Base-by-base conservation (phyloP, 106 monocot genomes). In the Chionographis japonica region DNA sequence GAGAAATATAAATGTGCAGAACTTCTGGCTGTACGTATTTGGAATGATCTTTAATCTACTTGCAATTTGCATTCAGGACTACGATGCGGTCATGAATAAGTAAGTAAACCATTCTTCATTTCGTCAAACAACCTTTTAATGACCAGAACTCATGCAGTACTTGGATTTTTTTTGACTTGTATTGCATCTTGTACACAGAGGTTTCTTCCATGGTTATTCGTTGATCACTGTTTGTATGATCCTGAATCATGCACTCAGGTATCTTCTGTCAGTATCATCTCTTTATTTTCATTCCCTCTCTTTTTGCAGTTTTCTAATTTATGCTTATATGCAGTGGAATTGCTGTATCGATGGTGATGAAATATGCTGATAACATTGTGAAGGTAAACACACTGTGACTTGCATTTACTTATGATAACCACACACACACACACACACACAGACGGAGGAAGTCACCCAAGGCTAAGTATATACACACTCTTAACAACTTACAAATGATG, bases 301-400 rank as follows among this genome's bases (percentile, higher is more conserved):
- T 46, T 46, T 46, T 46, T 46, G 27, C 46, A 5, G 46, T 46
- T 10, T 2, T 10, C 9, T 5, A 46, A 46, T 46, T 46, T 49
- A 8, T 72, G 8, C 72, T 40, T 76, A 54, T 72, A 11, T 78
- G 54, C 86, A 98, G 97, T 81, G 97, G 97, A 50, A 86, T 98
- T 77, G 92, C 97, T 60, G 97, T 98, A 55, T 98, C 97, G 8
- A 85, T 92, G 82, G 97, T 98, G 3, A 92, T 98, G 87, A 98
- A 98, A 78, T 98, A 85, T 75, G 97, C 89, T 40, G 83, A 98
- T 78, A 98, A 98, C 52, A 98, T 98, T 69, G 97, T 92, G 69
- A 98, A 98, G 97, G 97, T 92, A 75, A 84, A 27, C 2, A 16
- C 10, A 10, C 40, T 43, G 8, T 16, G 13, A 16, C 8, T 46